Percentiles rank a stretch among this genome's conserved stretches.
phyloP scores from a whole-genome alignment of 2,329 filamentous ascomycete genomes.

The Balansia obtecta region DNA sequence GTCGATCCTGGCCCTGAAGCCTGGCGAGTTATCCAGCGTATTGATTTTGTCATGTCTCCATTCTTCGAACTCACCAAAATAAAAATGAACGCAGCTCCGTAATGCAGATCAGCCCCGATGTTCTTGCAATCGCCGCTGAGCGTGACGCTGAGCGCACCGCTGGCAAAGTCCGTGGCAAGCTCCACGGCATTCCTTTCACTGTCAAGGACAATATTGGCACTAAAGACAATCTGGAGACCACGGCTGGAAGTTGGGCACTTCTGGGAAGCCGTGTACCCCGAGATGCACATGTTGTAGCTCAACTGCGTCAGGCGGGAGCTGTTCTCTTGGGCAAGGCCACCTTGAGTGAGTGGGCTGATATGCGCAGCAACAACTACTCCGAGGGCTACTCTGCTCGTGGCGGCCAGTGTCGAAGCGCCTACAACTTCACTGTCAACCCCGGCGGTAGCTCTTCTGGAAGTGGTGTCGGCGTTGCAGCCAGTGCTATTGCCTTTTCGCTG shows the following conservation, averaged over 20 bases:
- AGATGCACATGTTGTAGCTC: constrained; percentile 52
- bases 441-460: constrained; percentile 58
- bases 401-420: constrained; percentile 52
- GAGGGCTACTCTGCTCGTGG: constrained; percentile 55
- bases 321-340: constrained; percentile 59
- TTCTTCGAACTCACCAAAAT: neutral
- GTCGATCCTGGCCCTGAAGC: no score
- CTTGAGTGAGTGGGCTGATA: constrained; percentile 63
- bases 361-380: constrained; percentile 54
- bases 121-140: constrained; percentile 43
- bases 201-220: constrained; percentile 64
- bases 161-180: constrained; percentile 46
- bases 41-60: no score
- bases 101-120: constrained; percentile 57
- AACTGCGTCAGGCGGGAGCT: constrained; percentile 52
- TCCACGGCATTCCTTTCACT: constrained; percentile 65
- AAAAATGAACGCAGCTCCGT: constrained; percentile 34
- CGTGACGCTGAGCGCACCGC: constrained; percentile 47
- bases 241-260: constrained; percentile 56
- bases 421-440: constrained; percentile 56
- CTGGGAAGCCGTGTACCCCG: constrained; percentile 52
- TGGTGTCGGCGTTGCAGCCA: constrained; percentile 50
- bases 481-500: constrained; percentile 49
- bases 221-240: constrained; percentile 61
- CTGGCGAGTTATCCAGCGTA: no score